A percentile compares a stretch with the other conserved stretches of the same genome.
These are phyloP conservation scores for Diaporthe citriasiana DNA, from an alignment of 2,329 filamentous ascomycete genomes.

Conservation along the genomic window DNA sequence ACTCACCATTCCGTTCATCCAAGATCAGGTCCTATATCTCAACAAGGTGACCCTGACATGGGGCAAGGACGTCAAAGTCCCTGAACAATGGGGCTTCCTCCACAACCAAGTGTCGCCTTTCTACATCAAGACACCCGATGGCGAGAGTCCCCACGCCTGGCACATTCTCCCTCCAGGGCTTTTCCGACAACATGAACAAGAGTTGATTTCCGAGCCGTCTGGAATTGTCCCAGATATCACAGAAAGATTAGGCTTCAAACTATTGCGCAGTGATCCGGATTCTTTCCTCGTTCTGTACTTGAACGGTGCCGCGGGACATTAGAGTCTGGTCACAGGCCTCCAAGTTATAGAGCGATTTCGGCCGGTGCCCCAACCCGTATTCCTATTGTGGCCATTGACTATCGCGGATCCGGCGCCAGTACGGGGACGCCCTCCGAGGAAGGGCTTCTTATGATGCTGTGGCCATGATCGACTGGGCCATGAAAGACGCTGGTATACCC, in stretches of 20 bases:
- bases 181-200: constrained; percentile 68
- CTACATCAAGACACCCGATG: constrained; percentile 73
- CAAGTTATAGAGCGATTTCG: constrained; percentile 70
- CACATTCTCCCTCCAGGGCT: constrained; percentile 79
- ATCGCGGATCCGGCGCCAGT: constrained; percentile 70
- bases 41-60: constrained; percentile 68
- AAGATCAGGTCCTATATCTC: constrained; percentile 70
- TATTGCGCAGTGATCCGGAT: constrained; percentile 61
- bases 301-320: constrained; percentile 71
- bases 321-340: constrained; percentile 66
- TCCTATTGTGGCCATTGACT: constrained; percentile 72
- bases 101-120: constrained; percentile 82
- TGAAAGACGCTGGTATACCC: constrained; percentile 64
- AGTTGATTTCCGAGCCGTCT: constrained; percentile 55
- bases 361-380: constrained; percentile 64
- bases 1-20: constrained; percentile 58
- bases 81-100: constrained; percentile 79
- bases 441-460: constrained; percentile 69
- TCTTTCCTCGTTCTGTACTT: constrained; percentile 63
- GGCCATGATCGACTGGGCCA: constrained; percentile 67
- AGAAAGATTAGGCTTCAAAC: constrained; percentile 54
- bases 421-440: constrained; percentile 67
- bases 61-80: constrained; percentile 73
- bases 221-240: constrained; percentile 50
- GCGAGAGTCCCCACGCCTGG: constrained; percentile 79